These are phyloP conservation scores for Senecio squalidus DNA, from an alignment of 140 eudicot genomes.

Conservation along the genomic window DNA sequence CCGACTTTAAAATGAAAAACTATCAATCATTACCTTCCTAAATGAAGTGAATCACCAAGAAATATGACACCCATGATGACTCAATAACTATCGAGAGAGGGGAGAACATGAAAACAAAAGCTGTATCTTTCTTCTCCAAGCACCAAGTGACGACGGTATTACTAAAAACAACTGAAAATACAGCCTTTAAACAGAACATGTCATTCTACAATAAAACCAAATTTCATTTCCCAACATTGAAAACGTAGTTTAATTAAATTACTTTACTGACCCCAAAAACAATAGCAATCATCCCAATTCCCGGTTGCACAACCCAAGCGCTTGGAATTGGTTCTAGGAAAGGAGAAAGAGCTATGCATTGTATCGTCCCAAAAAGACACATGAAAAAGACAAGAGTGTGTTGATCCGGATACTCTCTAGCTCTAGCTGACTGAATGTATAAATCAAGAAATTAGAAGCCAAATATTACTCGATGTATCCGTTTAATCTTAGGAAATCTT, in stretches of 20 bases:
- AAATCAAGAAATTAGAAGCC: neutral
- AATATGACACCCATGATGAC: conserved; percentile 51
- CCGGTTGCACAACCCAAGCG: conserved; percentile 41
- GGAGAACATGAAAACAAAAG: conserved; percentile 52
- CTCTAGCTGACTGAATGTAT: conserved; percentile 35
- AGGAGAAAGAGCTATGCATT: conserved; percentile 34
- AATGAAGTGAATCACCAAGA: conserved; percentile 54
- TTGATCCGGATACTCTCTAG: conserved; percentile 44
- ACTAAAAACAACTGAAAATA: conserved; percentile 26
- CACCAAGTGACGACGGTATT: conserved; percentile 36
- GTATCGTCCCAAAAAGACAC: conserved; percentile 48
- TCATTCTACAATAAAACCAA: neutral
- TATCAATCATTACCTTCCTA: conserved; percentile 38
- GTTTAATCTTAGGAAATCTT: neutral
- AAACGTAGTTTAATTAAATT: neutral
- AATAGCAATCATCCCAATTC: conserved; percentile 34
- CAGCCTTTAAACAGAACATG: conserved; percentile 25
- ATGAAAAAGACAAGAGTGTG: conserved; percentile 36
- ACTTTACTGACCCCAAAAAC: conserved; percentile 42
- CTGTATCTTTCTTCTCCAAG: conserved; percentile 46
- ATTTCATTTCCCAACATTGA: neutral
- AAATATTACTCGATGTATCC: neutral
- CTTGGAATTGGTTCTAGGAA: conserved; percentile 24
- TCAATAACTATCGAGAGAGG: conserved; percentile 59
- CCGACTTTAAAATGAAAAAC: too few species aligned